phyloP scores from a whole-genome alignment of 2,329 filamentous ascomycete genomes.

The Penicillium aurantiogriseum region DNA sequence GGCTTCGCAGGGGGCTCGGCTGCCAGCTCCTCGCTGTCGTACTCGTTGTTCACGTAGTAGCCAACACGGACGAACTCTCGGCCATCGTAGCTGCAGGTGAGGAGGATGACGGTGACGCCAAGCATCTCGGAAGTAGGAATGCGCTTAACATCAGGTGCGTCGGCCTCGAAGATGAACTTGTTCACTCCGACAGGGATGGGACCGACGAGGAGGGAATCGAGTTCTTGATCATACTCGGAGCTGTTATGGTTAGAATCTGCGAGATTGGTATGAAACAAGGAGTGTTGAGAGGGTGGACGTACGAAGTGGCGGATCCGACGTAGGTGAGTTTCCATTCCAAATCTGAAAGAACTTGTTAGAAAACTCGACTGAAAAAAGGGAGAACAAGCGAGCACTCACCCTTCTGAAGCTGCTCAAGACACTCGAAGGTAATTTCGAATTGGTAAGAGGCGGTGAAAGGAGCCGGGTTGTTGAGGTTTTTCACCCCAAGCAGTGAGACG shows the following conservation, averaged over 20 bases:
- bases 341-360: conserved; percentile 56
- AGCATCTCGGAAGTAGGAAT: conserved; percentile 95
- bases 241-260: conserved; percentile 48
- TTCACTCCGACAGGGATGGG: conserved; percentile 98
- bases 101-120: conserved; percentile 92
- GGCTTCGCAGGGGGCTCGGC: conserved; percentile 90
- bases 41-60: conserved; percentile 99
- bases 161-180: conserved; percentile 97
- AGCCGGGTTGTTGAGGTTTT: conserved; percentile 95
- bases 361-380: neutral
- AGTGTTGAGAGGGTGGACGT: conserved; percentile 43
- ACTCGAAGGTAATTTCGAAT: conserved; percentile 99
- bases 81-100: conserved; percentile 94
- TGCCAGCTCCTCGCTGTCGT: conserved; percentile 85
- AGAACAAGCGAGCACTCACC: conserved; percentile 51
- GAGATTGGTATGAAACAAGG: conserved; percentile 1
- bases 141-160: conserved; percentile 81
- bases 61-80: conserved; percentile 97
- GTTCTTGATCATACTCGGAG: conserved; percentile 96
- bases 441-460: conserved; percentile 89
- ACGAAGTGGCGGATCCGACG: conserved; percentile 96
- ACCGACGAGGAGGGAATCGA: conserved; percentile 92
- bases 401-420: conserved; percentile 89
- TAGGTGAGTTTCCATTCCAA: conserved; percentile 99
- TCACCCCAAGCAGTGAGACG: conserved; percentile 91